Evolutionary conservation across 306 rosid species (phyloP), one percentile per base, ranked within the genome.

Genomic region (Pterocarpus macrocarpus): DNA sequence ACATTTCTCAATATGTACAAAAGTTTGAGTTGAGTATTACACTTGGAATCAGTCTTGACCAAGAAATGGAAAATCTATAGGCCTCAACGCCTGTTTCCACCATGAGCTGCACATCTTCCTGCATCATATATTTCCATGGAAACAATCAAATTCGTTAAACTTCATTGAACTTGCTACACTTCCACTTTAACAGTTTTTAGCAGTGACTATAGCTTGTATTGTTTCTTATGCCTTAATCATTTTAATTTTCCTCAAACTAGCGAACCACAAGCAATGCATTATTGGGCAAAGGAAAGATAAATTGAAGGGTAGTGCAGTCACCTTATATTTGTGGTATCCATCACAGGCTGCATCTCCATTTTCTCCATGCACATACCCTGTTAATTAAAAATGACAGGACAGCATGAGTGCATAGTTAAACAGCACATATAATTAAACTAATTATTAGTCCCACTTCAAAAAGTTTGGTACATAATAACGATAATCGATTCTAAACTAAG

Each of bases 51-150:
- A 50, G 5, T 50, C 56, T 50, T 13, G 56, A 50, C 56, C 56
- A 50, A 16, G 39, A 91, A 71, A 89, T 89, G 74, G 95, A 91
- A 77, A 91, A 89, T 82, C 91, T 87, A 39, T 86, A 87, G 12
- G 89, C 93, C 0, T 89, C 91, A 52, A 89, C 77, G 53, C 95
- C 93, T 12, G 73, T 76, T 41, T 89, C 85, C 36, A n/a, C 95
- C 95, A 89, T 89, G 55, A 89, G 89, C 38, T 79, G 78, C 56
- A 50, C 56, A 50, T 50, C 56, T 50, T 50, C 56, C 56, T 50
- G 16, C 56, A 13, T 12, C 12, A 13, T 6, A 50, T 13, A 13
- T 50, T 50, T 50, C 17, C 17, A 13, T 41, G 83, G 10, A 63
- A 14, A 79, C 33, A 39, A 13, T 13, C 12, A 15, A 4, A 50